A percentile compares a stretch with the other conserved stretches of the same genome.
Evolutionary conservation across 148 eudicot species (phyloP).

Genomic region (Rhododendron simsii): DNA sequence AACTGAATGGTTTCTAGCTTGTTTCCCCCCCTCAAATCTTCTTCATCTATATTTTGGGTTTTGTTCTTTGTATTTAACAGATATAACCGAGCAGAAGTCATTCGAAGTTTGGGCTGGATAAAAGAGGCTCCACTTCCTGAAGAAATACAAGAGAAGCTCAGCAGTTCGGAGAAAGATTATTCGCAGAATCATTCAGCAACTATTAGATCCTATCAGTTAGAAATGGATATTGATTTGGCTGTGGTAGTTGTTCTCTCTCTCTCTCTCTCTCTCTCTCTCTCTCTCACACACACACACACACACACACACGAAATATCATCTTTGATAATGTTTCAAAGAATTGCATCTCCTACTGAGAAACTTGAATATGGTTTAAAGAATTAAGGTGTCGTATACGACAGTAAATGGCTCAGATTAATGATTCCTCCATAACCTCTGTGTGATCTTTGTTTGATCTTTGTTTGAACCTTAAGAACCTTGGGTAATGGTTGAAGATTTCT

Average conservation of each 20-base stretch:
- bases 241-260: constrained; percentile 49
- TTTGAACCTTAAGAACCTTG: neutral
- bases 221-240: constrained; percentile 71
- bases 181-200: constrained; percentile 60
- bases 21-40: neutral
- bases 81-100: constrained; percentile 70
- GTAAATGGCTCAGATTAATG: neutral
- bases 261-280: neutral
- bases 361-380: neutral
- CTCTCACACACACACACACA: neutral
- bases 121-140: constrained; percentile 70
- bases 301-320: neutral
- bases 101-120: constrained; percentile 73
- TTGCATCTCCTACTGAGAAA: neutral
- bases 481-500: neutral
- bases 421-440: neutral
- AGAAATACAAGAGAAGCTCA: constrained; percentile 72
- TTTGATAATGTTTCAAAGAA: neutral
- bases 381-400: neutral
- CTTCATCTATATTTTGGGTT: neutral
- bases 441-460: neutral
- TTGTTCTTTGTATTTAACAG: constrained; percentile 28
- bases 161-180: constrained; percentile 72
- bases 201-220: constrained; percentile 55
- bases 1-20: neutral